Base-by-base conservation (phyloP, 2,329 filamentous ascomycete genomes). In the Beauveria sp. region DNA sequence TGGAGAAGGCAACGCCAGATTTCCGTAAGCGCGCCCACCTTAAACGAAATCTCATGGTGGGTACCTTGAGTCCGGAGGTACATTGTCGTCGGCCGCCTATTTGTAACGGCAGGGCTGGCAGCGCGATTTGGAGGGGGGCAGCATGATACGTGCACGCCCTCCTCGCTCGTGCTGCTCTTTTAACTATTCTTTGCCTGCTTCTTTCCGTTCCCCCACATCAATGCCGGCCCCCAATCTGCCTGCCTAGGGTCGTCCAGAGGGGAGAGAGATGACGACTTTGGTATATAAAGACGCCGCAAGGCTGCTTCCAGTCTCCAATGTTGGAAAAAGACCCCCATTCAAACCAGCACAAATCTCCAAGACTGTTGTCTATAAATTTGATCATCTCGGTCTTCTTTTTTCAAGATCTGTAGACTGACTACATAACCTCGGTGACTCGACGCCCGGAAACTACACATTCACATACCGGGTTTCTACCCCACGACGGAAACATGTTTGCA, bases 401-500 rank as follows among this genome's bases (percentile, higher is more conserved):
- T 43, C 16, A 6, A 3, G 0, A 50, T 57, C 47, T 28, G 18
- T 20, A 28, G 2, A 55, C 16, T 47, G 43, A 20, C 38, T 22
- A 4, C 40, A 53, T 12, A 12, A 28, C 30, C 26, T 47, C 3
- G 8, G 12, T 34, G 7, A 24, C 54, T 55, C 42, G n/a, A 30
- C 53, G 34, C n/a, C 34, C 22, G 16, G 26, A 26, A 9, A 43
- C 34, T 16, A 24, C 30, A 51, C 34, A 20, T 30, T 30, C 51
- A 38, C 40, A 26, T 24, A 57, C 26, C 46, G 16, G 42, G 22
- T 43, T 40, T 42, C 40, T 26, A 40, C 50, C 43, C 30, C 55
- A 42, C 34, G 24, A 26, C 18, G 22, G 45, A 47, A 64, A 54
- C 53, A 74, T 75, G 73, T 75, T 75, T 63, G 70, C 69, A 18